Evolutionary conservation across 768 basidiomycete genomes (phyloP), one percentile per base, ranked within the genome.

Genomic region (Clitopilus passeckerianus): DNA sequence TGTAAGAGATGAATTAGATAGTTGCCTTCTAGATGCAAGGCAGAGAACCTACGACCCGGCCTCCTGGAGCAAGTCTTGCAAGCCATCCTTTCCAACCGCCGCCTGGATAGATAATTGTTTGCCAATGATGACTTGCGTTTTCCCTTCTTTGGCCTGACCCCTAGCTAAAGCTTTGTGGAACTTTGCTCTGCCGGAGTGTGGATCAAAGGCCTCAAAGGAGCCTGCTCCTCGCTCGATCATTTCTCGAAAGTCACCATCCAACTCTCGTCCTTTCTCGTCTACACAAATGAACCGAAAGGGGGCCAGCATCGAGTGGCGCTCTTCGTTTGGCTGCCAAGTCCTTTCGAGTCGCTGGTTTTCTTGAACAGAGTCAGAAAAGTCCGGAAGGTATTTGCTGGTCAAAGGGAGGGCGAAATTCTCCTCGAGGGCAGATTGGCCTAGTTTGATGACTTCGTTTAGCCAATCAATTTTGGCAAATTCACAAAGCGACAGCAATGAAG

Each of bases 261-360:
- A 66, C 35, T 83, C 77, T n/a, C 80, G 74, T 0, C 75, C 75
- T 53, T 78, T 81, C 63, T 88, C 86, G 1, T 80, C 80, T 5
- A 86, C 72, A 57, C 86, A 84, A 6, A 91, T 66, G 65, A 91
- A 90, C 7, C 85, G 76, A 60, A 76, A 80, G 0, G 70, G 68
- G 5, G 70, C 68, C 33, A 91, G 76, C 65, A 92, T 74, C 53
- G 77, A 75, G 8, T 83, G 64, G 8, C 90, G 77, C 58, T 77
- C 83, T 65, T 88, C 86, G 57, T 86, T 86, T 0, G 86, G 85
- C 59, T 86, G 82, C 90, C 90, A 91, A 1, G 82, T 72, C 24
- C 76, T 80, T 66, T 80, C 74, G 0, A 71, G 73, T 67, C 86
- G 85, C 37, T 86, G 74, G 2, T 74, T 60, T 0, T 79, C 60